Evolutionary conservation across 2,329 filamentous ascomycete genomes (phyloP), one percentile per base, ranked within the genome.

Genomic region (Colletotrichum godetiae): DNA sequence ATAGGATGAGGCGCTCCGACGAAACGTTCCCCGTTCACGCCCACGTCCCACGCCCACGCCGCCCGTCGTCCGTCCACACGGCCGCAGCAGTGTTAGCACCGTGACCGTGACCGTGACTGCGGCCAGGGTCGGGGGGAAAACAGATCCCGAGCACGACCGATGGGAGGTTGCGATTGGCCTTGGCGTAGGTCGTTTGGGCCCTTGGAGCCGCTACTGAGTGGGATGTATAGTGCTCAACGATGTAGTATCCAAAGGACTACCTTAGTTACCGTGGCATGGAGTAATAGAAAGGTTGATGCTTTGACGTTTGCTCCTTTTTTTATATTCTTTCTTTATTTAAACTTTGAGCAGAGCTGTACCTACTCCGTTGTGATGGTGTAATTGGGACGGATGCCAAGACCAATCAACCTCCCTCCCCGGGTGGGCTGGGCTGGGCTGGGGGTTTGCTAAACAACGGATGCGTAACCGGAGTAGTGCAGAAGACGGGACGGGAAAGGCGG

Each of bases 401-500:
- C 22, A 4, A 15, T 35, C 62, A 56, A 42, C 49, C 52, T 65
- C 22, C 22, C 29, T 15, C n/a, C 10, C 55, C 27, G 29, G 8
- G 22, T n/a, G 11, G 22, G 15, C 8, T 35, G 31, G 19, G 10
- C 19, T 31, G 27, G 27, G 27, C 27, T 27, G 27, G 37, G 29
- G 11, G 10, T 5, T 52, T 37, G 35, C 55, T 67, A 19, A 53
- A 46, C 37, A 66, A 66, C 55, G 62, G 42, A 53, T 60, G 55
- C 68, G 56, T 60, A 42, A 42, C 37, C 37, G 37, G 37, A 42
- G 37, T 68, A 62, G 64, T 57, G 57, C 35, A 15, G 13, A 42
- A 62, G 64, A 68, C 49, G 57, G 57, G 64, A 68, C 68, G 68
- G 68, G 63, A 61, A 58, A 46, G 37, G 67, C 67, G 67, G 68